Evolutionary conservation across 495 filamentous ascomycete genomes (phyloP), one percentile per base, ranked within the genome.

Genomic region (Hamigera avellanea): DNA sequence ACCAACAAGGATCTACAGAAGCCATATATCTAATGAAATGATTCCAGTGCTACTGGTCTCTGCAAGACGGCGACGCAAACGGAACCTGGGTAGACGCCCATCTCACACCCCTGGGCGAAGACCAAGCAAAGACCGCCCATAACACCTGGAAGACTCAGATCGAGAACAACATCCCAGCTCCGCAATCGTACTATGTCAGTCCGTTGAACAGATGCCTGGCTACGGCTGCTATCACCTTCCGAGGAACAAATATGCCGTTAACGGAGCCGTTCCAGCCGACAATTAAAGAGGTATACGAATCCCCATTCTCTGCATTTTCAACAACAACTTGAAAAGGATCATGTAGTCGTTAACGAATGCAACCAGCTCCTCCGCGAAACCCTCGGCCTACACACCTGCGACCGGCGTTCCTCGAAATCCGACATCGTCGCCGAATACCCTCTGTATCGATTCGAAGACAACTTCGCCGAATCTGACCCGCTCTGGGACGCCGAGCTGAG

Each of bases 341-440:
- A n/a, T n/a, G n/a, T n/a, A n/a, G n/a, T n/a, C n/a, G n/a, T n/a
- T n/a, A n/a, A n/a, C n/a, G n/a, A n/a, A n/a, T n/a, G 21, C 21
- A 9, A 23, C 21, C 29, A 64, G 59, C 55, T 75, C 14, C 55
- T 91, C 29, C 73, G 86, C 19, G 86, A 94, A 54, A 72, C 75
- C 1, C 70, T 88, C 38, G 75, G 79, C 14, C 62, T 76, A 19
- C 86, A 93, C 52, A 91, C 85, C 6, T 94, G 86, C 59, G 86
- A 94, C 55, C 70, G 72, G 3, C 71, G 86, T 0, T 72, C 73
- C 26, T 62, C 49, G 16, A 73, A 72, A 42, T 61, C 72, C 5
- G 67, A 53, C 36, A 87, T 93, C 35, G 45, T 46, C 1, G 38
- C 51, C 8, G 62, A 59, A 27, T 86, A 75, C 42, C 82, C 83